These are phyloP conservation scores for Paraglomus brasilianum DNA, from an alignment of 192 early-diverging fungal genomes.

Conservation along the genomic window DNA sequence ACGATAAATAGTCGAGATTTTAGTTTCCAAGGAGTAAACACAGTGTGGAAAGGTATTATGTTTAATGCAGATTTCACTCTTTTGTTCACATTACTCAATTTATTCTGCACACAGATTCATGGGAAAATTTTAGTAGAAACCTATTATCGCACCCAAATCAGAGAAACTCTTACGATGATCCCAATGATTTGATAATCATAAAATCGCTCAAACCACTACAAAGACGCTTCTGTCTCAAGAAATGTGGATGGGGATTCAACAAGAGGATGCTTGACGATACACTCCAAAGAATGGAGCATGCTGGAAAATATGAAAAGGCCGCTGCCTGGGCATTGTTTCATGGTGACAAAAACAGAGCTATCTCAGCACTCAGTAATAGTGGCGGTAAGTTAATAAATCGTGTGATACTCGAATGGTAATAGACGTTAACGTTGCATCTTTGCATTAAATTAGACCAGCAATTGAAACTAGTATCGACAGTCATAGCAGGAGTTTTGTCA, in stretches of 20 bases:
- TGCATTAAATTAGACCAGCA: slow-evolving; percentile 55
- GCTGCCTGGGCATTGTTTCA: slow-evolving; percentile 89
- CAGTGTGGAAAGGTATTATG: slow-evolving; percentile 40
- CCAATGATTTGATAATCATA: slow-evolving; percentile 45
- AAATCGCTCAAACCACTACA: slow-evolving; percentile 49
- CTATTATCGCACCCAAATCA: no score
- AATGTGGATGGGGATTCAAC: slow-evolving; percentile 52
- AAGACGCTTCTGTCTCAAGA: slow-evolving; percentile 46
- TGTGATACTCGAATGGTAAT: slow-evolving; percentile 28
- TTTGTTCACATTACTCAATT: not conserved
- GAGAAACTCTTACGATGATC: no score
- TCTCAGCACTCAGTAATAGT: slow-evolving; percentile 60
- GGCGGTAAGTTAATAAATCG: slow-evolving; percentile 44
- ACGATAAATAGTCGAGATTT: slow-evolving; percentile 53
- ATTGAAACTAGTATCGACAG: slow-evolving; percentile 82
- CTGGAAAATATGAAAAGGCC: slow-evolving; percentile 75
- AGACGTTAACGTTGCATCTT: not conserved
- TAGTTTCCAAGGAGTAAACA: slow-evolving; percentile 53
- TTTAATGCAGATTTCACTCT: not conserved
- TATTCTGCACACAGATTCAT: no score
- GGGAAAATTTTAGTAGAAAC: no score
- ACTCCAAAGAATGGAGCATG: slow-evolving; percentile 62
- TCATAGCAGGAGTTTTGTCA: slow-evolving; percentile 52
- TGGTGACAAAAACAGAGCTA: slow-evolving; percentile 69
- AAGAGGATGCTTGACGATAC: slow-evolving; percentile 48